These are phyloP conservation scores for Fomitopsis schrenkii DNA, from an alignment of 1,284 basidiomycete genomes.

Conservation along the genomic window DNA sequence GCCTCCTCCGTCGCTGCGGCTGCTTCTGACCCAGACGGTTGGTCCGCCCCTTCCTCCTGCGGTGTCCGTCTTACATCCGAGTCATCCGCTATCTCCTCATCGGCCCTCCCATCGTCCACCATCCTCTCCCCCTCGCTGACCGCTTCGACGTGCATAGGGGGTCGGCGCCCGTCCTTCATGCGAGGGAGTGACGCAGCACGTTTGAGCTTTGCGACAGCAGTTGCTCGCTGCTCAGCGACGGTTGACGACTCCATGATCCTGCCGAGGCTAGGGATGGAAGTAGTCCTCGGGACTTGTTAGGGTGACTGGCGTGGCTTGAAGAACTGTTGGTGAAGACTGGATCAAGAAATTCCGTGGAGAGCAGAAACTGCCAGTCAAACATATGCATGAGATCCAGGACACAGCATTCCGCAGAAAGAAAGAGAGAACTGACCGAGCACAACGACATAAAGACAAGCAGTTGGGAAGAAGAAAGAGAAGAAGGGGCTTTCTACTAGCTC, in stretches of 20 bases:
- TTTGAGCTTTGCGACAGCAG: constrained; percentile 85
- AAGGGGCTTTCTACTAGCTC: not conserved
- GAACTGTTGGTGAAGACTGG: constrained; percentile 9
- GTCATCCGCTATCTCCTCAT: constrained; percentile 18
- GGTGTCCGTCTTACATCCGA: constrained; percentile 20
- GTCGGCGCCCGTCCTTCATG: constrained; percentile 81
- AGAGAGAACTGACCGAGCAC: constrained; percentile 14
- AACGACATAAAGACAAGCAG: constrained; percentile 16
- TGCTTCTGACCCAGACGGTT: constrained; percentile 20
- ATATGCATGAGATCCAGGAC: not conserved
- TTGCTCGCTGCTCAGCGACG: constrained; percentile 70
- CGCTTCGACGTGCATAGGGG: constrained; percentile 76
- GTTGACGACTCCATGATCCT: constrained; percentile 40
- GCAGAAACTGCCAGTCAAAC: constrained; percentile 11
- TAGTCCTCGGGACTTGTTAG: constrained; percentile 27
- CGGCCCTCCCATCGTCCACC: constrained; percentile 28
- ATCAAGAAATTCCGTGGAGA: constrained; percentile 14
- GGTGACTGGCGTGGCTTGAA: constrained; percentile 19
- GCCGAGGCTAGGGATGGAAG: constrained; percentile 17
- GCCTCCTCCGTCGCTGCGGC: constrained; percentile 10
- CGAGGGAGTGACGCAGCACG: constrained; percentile 85
- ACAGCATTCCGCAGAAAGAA: not conserved
- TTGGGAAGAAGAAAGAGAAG: constrained; percentile 5
- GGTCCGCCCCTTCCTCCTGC: constrained; percentile 21
- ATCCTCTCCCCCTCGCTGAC: constrained; percentile 73